Conservation (phyloP, 345 rosid species). For the Trapa bicornis region DNA sequence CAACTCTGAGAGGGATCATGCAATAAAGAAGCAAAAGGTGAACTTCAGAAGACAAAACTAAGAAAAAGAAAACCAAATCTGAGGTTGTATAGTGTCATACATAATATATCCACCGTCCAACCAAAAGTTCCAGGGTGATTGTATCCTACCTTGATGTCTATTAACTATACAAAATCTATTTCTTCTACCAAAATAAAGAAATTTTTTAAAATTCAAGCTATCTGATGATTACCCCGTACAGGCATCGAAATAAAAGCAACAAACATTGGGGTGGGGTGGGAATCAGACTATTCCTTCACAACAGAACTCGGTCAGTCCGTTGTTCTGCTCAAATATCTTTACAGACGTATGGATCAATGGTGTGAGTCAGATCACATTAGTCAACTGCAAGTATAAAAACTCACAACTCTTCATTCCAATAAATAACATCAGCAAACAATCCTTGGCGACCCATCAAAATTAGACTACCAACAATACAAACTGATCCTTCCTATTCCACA, state of each 20-base stretch:
- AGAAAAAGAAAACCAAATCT: neutral
- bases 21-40: neutral
- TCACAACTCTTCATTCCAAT: neutral
- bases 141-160: neutral
- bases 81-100: neutral
- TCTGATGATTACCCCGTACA: neutral
- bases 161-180: neutral
- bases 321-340: neutral
- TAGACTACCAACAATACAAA: neutral
- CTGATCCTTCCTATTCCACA: neutral
- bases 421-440: slow-evolving; percentile 2
- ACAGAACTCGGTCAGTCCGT: neutral
- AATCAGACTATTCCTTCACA: neutral
- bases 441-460: slow-evolving; percentile 1
- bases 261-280: neutral
- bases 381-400: neutral
- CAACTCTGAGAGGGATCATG: neutral
- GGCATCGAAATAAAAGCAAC: neutral
- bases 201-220: neutral
- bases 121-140: neutral
- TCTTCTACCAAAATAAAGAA: neutral
- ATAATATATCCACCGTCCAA: neutral
- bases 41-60: neutral
- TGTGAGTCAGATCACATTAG: neutral
- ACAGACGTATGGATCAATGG: neutral